Evolutionary conservation across 805 yeast species (phyloP), one percentile per base, ranked within the genome.

Genomic region (Sugiyamaella valdiviana): DNA sequence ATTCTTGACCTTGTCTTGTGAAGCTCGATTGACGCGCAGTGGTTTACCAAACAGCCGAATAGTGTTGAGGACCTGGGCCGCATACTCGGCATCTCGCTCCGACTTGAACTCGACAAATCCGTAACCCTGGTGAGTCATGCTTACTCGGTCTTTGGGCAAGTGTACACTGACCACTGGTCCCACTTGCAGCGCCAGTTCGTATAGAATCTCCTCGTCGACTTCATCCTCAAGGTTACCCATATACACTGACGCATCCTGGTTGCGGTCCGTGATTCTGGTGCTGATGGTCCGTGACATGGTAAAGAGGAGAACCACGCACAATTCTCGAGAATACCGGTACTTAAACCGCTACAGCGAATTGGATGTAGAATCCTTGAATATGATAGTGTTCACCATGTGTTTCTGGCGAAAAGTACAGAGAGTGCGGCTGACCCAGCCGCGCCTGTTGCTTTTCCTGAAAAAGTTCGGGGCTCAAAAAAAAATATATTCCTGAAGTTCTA

Each of bases 161-260:
- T 82, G 75, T 3, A 93, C 74, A 24, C 77, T 72, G 36, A 70
- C 71, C 2, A 91, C 76, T 0, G 96, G 95, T 0, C 91, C 89
- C 38, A 87, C 82, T 63, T 93, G 98, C 5, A 85, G 64, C 63
- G 89, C 81, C 17, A 93, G 73, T 63, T 93, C 99, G 60, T 82
- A 86, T 23, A 93, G 64, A 16, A 90, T 60, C 2, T 73, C 67
- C 57, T 86, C 95, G 1, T 81, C 79, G 4, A 81, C 95, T 42
- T 77, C 75, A 1, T 82, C 79, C 55, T 86, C 96, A 3, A 93
- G 66, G 56, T 89, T 87, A 0, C 97, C 96, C 14, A 89, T 75
- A 61, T 86, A 89, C 1, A 89, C 63, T 1, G 95, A 76, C 2
- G 80, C 77, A 37, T 78, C 80, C 45, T 75, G 77, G 58, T 82